Evolutionary conservation across 495 filamentous ascomycete species (phyloP).

Genomic region (Pyrenula massariospora): DNA sequence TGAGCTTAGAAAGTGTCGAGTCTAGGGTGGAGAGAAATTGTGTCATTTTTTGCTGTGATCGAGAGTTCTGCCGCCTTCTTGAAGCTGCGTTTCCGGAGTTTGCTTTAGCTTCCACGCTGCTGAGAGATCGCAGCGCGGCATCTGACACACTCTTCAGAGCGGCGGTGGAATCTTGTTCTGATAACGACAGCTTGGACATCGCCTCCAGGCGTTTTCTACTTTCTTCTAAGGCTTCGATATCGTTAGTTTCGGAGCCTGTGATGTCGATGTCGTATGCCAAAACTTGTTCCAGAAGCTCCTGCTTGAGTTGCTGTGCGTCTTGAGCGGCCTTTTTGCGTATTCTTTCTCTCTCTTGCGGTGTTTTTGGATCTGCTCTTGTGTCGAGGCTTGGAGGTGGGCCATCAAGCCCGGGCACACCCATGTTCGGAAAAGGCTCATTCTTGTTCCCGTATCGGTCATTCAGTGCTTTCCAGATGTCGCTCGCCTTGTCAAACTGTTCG

Average conservation of each 20-base stretch:
- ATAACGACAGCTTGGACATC: background rate
- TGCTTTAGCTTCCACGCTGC: background rate
- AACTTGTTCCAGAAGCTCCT: background rate
- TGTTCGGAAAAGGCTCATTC: background rate
- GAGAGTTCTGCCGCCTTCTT: background rate
- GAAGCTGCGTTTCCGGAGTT: background rate
- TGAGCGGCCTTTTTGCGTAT: background rate
- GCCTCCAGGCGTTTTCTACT: background rate
- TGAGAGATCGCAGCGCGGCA: background rate
- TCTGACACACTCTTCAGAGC: background rate
- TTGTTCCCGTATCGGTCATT: background rate
- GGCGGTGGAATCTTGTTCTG: background rate
- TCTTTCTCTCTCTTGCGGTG: background rate
- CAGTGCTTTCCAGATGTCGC: constrained; percentile 1
- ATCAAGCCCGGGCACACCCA: background rate
- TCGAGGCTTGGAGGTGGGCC: background rate
- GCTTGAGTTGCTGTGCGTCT: background rate
- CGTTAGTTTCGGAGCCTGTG: background rate
- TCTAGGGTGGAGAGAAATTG: background rate
- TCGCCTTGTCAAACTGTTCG: background rate
- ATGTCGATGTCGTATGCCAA: background rate
- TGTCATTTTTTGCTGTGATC: background rate
- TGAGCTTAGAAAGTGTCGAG: background rate
- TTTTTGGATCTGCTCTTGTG: background rate
- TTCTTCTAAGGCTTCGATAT: background rate